Percentiles rank a stretch among this genome's conserved stretches.
phyloP scores from a whole-genome alignment of 1,139 yeast genomes.

The Martiniozyma asiatica region DNA sequence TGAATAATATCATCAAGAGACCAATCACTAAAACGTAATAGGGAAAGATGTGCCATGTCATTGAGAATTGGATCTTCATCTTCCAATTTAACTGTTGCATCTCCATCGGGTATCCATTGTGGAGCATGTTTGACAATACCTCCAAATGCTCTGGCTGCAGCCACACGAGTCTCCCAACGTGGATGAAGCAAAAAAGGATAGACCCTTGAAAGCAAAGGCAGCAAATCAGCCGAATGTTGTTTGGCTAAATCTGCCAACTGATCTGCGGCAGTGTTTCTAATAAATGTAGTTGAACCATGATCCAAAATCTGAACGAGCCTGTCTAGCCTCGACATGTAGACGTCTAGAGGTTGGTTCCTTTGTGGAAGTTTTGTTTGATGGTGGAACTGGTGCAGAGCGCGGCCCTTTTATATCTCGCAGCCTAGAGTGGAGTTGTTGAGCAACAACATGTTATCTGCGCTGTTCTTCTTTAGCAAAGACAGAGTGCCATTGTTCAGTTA shows the following conservation, averaged over 20 bases:
- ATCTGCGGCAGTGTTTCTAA: slow-evolving; percentile 94
- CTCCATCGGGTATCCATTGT: slow-evolving; percentile 73
- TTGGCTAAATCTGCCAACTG: slow-evolving; percentile 90
- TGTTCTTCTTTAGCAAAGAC: too few relatives aligned
- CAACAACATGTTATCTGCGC: too few relatives aligned
- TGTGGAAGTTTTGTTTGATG: not conserved
- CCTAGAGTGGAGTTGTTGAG: too few relatives aligned
- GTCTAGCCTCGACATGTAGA: slow-evolving; percentile 36
- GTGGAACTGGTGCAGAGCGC: slow-evolving; percentile 1
- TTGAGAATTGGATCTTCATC: slow-evolving; percentile 18
- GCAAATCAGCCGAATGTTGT: slow-evolving; percentile 87
- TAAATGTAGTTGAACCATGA: slow-evolving; percentile 90
- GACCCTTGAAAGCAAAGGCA: slow-evolving; percentile 74
- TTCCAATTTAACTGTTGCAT: slow-evolving; percentile 17
- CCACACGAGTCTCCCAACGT: slow-evolving; percentile 93
- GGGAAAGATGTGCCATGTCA: slow-evolving; percentile 27
- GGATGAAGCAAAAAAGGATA: slow-evolving; percentile 75
- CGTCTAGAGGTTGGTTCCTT: not conserved
- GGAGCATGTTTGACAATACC: slow-evolving; percentile 76
- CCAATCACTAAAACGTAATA: slow-evolving; percentile 52
- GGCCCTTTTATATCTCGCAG: slow-evolving; percentile 1
- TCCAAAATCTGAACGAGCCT: slow-evolving; percentile 72
- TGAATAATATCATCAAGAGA: slow-evolving; percentile 52
- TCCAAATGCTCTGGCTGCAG: slow-evolving; percentile 93
- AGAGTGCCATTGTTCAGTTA: too few relatives aligned